These are phyloP conservation scores for Licmophora abbreviata DNA, from an alignment of 108 stramenopile genomes.

Conservation along the genomic window DNA sequence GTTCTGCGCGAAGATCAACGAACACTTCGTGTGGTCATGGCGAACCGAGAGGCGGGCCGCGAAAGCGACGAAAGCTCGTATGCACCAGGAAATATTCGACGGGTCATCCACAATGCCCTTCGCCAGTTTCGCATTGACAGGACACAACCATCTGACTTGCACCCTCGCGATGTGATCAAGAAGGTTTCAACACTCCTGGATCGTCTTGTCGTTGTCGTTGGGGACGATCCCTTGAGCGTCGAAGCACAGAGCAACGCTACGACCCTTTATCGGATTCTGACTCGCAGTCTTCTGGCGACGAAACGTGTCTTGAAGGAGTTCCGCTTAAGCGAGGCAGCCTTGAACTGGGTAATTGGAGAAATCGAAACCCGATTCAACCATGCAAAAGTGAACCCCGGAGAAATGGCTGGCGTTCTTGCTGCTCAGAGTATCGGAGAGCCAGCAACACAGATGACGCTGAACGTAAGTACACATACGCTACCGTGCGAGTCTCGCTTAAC, in stretches of 20 bases:
- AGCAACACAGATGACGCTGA: slow-evolving; percentile 99
- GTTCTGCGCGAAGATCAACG: slow-evolving; percentile 80
- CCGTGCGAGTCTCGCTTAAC: too few relatives aligned
- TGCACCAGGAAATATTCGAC: slow-evolving; percentile 88
- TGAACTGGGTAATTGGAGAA: slow-evolving; percentile 88
- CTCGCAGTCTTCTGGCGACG: slow-evolving; percentile 78
- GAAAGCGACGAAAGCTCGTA: slow-evolving; percentile 76
- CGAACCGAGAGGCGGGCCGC: slow-evolving; percentile 83
- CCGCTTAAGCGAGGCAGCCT: slow-evolving; percentile 82
- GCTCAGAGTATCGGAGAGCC: slow-evolving; percentile 99
- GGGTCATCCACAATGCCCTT: slow-evolving; percentile 87
- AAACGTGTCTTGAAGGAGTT: slow-evolving; percentile 87
- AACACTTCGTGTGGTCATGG: slow-evolving; percentile 79
- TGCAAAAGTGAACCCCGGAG: slow-evolving; percentile 92
- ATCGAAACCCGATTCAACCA: slow-evolving; percentile 86
- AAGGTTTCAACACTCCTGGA: slow-evolving; percentile 69
- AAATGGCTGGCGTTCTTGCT: slow-evolving; percentile 97
- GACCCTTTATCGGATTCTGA: slow-evolving; percentile 84
- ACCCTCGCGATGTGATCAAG: slow-evolving; percentile 79
- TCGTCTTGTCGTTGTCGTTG: slow-evolving; percentile 87
- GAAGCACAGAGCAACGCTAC: slow-evolving; percentile 96
- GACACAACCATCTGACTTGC: slow-evolving; percentile 75
- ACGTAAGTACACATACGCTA: slow-evolving; percentile 21
- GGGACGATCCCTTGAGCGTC: slow-evolving; percentile 79
- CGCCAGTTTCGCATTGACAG: slow-evolving; percentile 88